Evolutionary conservation across 2,329 filamentous ascomycete genomes (phyloP).

Genomic region (Cordyceps pruinosa): DNA sequence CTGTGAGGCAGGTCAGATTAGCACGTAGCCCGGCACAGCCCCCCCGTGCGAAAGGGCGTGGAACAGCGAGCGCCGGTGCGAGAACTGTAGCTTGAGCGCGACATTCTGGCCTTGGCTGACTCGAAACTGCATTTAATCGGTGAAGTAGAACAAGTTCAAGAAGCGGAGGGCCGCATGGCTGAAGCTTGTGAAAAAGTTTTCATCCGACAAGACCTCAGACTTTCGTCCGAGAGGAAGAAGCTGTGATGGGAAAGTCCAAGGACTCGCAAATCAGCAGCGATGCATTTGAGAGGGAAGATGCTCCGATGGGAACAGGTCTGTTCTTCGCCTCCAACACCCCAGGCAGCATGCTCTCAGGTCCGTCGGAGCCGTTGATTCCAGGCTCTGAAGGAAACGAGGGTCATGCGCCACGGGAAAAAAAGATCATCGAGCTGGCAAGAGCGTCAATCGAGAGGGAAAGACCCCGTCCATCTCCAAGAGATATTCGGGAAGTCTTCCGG

Average conservation of each 20-base stretch:
- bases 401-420: constrained; percentile 40
- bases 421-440: constrained; percentile 68
- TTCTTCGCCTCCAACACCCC: constrained; percentile 36
- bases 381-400: constrained; percentile 48
- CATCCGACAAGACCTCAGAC: constrained; percentile 71
- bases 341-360: constrained; percentile 21
- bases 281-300: constrained; percentile 73
- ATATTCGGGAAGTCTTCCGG: not conserved
- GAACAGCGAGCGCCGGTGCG: constrained; percentile 69
- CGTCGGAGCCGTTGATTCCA: constrained; percentile 38
- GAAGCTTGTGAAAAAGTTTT: constrained; percentile 31
- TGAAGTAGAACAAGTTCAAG: constrained; percentile 42
- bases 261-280: constrained; percentile 44
- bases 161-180: not conserved
- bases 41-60: constrained; percentile 41
- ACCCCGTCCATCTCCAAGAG: not conserved
- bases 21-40: constrained; percentile 65
- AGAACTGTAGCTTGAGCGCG: constrained; percentile 89
- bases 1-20: constrained; percentile 63
- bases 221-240: constrained; percentile 32
- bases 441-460: constrained; percentile 13
- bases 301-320: constrained; percentile 47
- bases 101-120: constrained; percentile 88
- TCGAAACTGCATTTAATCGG: constrained; percentile 76
- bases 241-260: constrained; percentile 22